phyloP scores from a whole-genome alignment of 257 asterid genomes.

The Nicotiana noctiflora region DNA sequence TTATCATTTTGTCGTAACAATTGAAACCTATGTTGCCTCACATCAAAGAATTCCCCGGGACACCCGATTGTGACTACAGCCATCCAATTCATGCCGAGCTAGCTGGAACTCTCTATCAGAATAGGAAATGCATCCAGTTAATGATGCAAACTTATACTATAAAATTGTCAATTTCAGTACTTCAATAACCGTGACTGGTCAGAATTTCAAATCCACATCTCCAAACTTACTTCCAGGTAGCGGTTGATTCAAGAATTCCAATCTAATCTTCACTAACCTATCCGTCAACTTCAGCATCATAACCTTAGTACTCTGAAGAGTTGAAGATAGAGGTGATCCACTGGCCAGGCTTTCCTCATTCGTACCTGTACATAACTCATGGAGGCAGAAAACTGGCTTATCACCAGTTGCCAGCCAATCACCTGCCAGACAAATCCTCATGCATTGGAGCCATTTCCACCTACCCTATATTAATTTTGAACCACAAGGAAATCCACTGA shows the following conservation, averaged over 20 bases:
- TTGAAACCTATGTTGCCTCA: background rate
- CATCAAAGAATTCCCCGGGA: background rate
- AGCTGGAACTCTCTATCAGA: background rate
- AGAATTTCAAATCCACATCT: background rate
- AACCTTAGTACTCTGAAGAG: background rate
- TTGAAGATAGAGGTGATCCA: background rate
- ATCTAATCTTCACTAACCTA: background rate
- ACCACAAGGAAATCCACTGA: background rate
- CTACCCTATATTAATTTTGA: background rate
- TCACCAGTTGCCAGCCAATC: background rate
- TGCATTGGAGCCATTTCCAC: background rate
- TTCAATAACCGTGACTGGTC: background rate
- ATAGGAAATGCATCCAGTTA: background rate
- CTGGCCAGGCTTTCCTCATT: background rate
- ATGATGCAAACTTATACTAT: background rate
- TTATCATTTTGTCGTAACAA: background rate
- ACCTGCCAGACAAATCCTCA: background rate
- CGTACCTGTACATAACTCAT: background rate
- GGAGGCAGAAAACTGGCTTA: background rate
- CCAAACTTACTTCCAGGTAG: background rate
- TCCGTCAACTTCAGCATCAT: background rate
- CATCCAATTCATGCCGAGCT: background rate
- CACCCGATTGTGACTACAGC: background rate
- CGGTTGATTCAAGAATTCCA: background rate
- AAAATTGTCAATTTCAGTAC: background rate